These are phyloP conservation scores for Plasmodium inui DNA, from an alignment of 169 alveolate species.

Conservation along the genomic window DNA sequence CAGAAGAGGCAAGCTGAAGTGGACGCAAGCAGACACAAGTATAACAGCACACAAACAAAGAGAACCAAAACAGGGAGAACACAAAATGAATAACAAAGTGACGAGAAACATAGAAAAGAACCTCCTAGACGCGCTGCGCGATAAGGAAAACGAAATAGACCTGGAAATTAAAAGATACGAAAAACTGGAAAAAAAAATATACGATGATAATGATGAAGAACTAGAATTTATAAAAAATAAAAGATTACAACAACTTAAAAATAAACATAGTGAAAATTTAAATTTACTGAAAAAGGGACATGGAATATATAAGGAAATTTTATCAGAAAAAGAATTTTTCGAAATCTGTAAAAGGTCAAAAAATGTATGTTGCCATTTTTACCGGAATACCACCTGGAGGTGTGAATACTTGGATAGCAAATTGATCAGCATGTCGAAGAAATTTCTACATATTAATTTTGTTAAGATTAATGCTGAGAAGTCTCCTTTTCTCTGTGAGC, in stretches of 20 bases:
- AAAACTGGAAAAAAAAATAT: constrained; percentile 77
- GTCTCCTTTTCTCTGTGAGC: constrained; percentile 85
- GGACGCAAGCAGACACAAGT: background rate
- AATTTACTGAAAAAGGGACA: constrained; percentile 79
- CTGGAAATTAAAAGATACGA: constrained; percentile 76
- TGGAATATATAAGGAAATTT: constrained; percentile 82
- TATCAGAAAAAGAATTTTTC: constrained; percentile 84
- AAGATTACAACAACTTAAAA: constrained; percentile 81
- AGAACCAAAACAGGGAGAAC: background rate
- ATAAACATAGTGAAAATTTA: constrained; percentile 76
- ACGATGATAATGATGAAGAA: constrained; percentile 81
- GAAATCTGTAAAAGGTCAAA: constrained; percentile 81
- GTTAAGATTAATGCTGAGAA: constrained; percentile 83
- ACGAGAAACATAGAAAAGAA: constrained; percentile 65
- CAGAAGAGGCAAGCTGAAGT: background rate
- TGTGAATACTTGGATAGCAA: constrained; percentile 81
- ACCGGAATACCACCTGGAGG: constrained; percentile 85
- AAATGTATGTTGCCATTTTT: constrained; percentile 83
- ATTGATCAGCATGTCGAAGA: constrained; percentile 77
- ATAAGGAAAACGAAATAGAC: constrained; percentile 84
- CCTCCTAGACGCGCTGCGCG: constrained; percentile 76
- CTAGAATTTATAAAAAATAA: constrained; percentile 79
- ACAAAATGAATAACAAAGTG: constrained; percentile 37
- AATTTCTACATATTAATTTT: constrained; percentile 80
- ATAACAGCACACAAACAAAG: too few relatives aligned